Percentiles rank a stretch among this genome's conserved stretches.
phyloP scores from a whole-genome alignment of 768 basidiomycete genomes.

The Amanita pallidorosea region DNA sequence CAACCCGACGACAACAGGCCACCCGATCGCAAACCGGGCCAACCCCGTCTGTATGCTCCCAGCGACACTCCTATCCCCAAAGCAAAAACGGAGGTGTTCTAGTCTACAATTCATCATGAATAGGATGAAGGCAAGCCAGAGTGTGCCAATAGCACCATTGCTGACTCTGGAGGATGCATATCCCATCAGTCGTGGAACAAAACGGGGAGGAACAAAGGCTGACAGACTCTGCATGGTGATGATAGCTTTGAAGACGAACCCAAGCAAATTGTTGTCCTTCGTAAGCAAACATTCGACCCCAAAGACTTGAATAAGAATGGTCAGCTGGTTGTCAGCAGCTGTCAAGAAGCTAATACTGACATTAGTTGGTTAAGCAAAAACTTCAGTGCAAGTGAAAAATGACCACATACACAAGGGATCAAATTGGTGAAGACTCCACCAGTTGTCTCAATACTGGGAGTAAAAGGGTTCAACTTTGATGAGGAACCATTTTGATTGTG shows the following conservation, averaged over 20 bases:
- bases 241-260: conserved; percentile 21
- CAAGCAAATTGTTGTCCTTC: conserved; percentile 97
- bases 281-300: conserved; percentile 96
- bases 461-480: conserved; percentile 95
- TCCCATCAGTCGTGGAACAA: too few species aligned
- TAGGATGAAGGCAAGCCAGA: too few species aligned
- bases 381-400: conserved; percentile 97
- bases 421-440: conserved; percentile 98
- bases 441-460: conserved; percentile 98
- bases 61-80: conserved; percentile 19
- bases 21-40: conserved; percentile 58
- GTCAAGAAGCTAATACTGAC: conserved; percentile 48
- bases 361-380: conserved; percentile 12
- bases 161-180: too few species aligned
- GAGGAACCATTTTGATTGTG: conserved; percentile 81
- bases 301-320: conserved; percentile 93
- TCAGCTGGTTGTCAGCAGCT: conserved; percentile 87
- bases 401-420: conserved; percentile 92
- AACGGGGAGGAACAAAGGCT: too few species aligned
- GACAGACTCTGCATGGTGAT: too few species aligned
- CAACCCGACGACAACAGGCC: conserved; percentile 20
- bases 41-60: conserved; percentile 45
- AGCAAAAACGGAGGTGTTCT: too few species aligned
- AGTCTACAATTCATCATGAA: too few species aligned
- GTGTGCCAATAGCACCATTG: too few species aligned